Base-by-base conservation (phyloP, 1,284 basidiomycete species). In the Cystobasidium slooffiae region DNA sequence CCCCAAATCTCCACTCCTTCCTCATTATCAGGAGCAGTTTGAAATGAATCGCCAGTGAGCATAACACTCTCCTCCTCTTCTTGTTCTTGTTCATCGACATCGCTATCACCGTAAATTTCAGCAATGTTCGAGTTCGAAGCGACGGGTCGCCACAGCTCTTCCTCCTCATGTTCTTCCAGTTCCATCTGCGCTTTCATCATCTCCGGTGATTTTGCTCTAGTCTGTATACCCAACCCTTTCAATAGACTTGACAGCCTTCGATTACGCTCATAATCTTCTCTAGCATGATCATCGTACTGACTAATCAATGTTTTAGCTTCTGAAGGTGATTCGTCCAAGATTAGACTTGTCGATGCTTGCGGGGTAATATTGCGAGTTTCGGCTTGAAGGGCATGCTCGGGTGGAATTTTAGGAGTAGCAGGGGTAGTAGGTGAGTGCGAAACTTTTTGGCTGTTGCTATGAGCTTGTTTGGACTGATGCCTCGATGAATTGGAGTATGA, bases 371-470 rank as follows among this genome's bases (percentile, higher is more conserved):
- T 53, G 52, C 64, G 76, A 43, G 24, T 31, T 41, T 37, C 49
- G 70, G 49, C 24, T 72, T 75, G 1, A 73, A 78, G 20, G 82
- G 80, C 5, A 82, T 82, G 52, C 82, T 83, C 39, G 83, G 82
- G 69, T 83, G 82, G 18, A 85, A 85, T 74, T 85, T 85, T 31
- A 94, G 84, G 53, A 90, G 84, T 5, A 88, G 87, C 76, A 87
- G 88, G 62, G 20, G 37, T 43, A 22, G 12, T 67, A 9, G 16
- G 62, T 8, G 41, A 51, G 6, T 51, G 49, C 1, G 49, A 24
- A 24, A 4, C 22, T 16, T 4, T 31, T 31, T 1, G 31, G 31
- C 31, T 55, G 18, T 44, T 44, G 24, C 20, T 5, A 6, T 66
- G 64, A 1, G 8, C 46, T 12, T 1, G 0, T n/a, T 37, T 68